Percentiles rank a stretch among this genome's conserved stretches.
phyloP scores from a whole-genome alignment of 768 basidiomycete genomes.

The Agaricus sinodeliciosus region DNA sequence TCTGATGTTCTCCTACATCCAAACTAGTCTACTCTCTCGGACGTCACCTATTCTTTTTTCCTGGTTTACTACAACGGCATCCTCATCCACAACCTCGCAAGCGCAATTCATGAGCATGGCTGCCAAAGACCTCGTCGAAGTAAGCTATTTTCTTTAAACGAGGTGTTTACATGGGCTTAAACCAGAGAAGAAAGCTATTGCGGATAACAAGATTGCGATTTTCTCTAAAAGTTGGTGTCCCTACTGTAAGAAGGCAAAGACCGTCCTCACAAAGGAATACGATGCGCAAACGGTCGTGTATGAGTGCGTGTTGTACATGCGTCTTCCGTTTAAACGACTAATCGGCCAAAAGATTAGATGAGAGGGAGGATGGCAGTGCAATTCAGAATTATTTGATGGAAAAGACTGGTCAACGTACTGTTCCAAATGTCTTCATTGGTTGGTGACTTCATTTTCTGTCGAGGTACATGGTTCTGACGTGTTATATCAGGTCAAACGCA shows the following conservation, averaged over 20 bases:
- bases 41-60: constrained; percentile 20
- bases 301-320: constrained; percentile 34
- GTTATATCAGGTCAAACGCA: constrained; percentile 37
- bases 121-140: constrained; percentile 38
- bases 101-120: constrained; percentile 23
- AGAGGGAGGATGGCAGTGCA: constrained; percentile 44
- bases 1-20: constrained; percentile 21
- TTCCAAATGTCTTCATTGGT: constrained; percentile 79
- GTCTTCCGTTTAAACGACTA: neutral
- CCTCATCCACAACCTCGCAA: constrained; percentile 22
- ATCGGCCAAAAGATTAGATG: constrained; percentile 44
- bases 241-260: constrained; percentile 44
- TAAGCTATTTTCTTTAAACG: constrained; percentile 15
- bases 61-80: constrained; percentile 25
- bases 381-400: constrained; percentile 61
- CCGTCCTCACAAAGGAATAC: constrained; percentile 33
- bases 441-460: constrained; percentile 18
- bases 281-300: constrained; percentile 30
- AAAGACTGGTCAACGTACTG: constrained; percentile 65
- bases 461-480: neutral
- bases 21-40: constrained; percentile 20
- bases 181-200: constrained; percentile 34
- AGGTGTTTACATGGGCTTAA: neutral
- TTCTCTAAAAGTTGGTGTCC: constrained; percentile 59
- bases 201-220: constrained; percentile 44